A percentile compares a stretch with the other conserved stretches of the same genome.
Evolutionary conservation across 345 rosid species (phyloP).

Genomic region (Camelina sativa): DNA sequence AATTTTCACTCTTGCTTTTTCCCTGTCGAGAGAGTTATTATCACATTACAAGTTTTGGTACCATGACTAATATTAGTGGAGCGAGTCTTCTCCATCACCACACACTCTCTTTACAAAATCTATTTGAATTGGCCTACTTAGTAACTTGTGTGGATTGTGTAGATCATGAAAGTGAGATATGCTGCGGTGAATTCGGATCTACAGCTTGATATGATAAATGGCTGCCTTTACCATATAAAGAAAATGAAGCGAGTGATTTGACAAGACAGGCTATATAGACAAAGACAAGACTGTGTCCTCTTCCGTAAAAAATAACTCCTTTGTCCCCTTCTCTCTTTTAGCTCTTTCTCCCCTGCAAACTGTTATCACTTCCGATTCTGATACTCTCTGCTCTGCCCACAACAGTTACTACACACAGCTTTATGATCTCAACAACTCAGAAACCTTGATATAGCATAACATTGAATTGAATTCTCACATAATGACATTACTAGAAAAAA

Average conservation of each 20-base stretch:
- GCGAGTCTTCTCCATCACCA: slow-evolving; percentile 35
- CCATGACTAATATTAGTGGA: slow-evolving; percentile 6
- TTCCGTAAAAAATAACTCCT: slow-evolving; percentile 12
- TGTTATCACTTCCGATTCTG: slow-evolving; percentile 36
- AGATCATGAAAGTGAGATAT: slow-evolving; percentile 36
- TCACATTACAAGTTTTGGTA: slow-evolving; percentile 24
- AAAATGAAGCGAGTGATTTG: slow-evolving; percentile 39
- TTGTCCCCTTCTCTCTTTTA: slow-evolving; percentile 38
- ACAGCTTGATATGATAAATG: slow-evolving; percentile 38
- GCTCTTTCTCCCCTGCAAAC: slow-evolving; percentile 37
- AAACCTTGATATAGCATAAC: slow-evolving; percentile 1
- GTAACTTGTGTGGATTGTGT: slow-evolving; percentile 8
- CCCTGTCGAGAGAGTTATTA: slow-evolving; percentile 32
- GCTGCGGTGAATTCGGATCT: slow-evolving; percentile 30
- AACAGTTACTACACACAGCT: slow-evolving; percentile 32
- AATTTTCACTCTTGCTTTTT: slow-evolving; percentile 29
- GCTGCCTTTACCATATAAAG: slow-evolving; percentile 39
- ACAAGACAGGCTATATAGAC: slow-evolving; percentile 32
- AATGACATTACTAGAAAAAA: neutral
- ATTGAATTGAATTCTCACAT: neutral
- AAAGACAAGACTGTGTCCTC: slow-evolving; percentile 39
- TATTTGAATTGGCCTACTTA: slow-evolving; percentile 23
- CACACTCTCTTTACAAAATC: neutral
- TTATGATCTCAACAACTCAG: slow-evolving; percentile 7
- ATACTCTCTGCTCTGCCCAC: slow-evolving; percentile 36